Evolutionary conservation across 352 stramenopile species (phyloP).

Genomic region (Aphanomyces euteiches): DNA sequence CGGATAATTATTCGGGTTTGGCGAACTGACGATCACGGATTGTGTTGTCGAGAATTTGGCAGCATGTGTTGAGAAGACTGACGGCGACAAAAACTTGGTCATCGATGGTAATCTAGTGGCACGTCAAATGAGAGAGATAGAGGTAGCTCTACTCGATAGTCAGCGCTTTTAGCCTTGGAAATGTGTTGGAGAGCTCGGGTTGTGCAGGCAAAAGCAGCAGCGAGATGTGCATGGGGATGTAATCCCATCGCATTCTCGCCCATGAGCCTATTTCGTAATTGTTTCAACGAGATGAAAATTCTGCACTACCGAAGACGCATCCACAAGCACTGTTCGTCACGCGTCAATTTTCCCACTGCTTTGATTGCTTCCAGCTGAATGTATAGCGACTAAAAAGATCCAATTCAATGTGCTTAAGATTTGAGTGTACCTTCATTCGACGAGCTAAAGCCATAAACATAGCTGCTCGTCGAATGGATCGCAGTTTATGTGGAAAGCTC

Average conservation of each 20-base stretch:
- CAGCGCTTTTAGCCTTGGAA: not conserved
- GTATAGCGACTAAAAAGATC: slow-evolving; percentile 22
- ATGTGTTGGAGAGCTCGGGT: not conserved
- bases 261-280: slow-evolving; percentile 2
- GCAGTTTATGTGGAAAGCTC: slow-evolving; percentile 8
- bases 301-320: slow-evolving; percentile 3
- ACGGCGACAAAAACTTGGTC: slow-evolving; percentile 11
- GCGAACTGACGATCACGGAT: not conserved
- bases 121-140: not conserved
- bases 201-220: not conserved
- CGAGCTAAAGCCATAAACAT: slow-evolving; percentile 9
- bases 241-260: not conserved
- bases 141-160: not conserved
- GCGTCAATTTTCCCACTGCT: not conserved
- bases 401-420: not conserved
- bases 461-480: slow-evolving; percentile 1
- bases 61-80: slow-evolving; percentile 2
- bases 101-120: not conserved
- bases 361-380: slow-evolving; percentile 12
- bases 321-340: slow-evolving; percentile 7
- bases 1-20: not conserved
- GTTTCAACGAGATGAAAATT: not conserved
- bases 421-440: slow-evolving; percentile 1
- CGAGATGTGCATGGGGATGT: slow-evolving; percentile 1
- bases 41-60: slow-evolving; percentile 1